Base-by-base conservation (phyloP, 345 rosid species). In the Eucalyptus erythrocorys region DNA sequence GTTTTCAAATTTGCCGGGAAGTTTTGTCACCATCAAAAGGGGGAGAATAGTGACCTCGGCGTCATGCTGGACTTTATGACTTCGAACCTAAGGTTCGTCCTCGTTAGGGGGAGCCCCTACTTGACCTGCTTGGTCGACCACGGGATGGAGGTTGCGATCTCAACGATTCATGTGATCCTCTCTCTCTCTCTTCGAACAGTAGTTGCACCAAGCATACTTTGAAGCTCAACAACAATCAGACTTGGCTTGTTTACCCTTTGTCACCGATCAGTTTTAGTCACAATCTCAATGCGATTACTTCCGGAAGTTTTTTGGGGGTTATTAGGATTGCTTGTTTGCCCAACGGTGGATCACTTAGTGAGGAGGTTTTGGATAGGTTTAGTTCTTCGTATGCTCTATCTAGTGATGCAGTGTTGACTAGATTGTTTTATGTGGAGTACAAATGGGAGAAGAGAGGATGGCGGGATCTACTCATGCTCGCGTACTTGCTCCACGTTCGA, bases 381-480 rank as follows among this genome's bases (percentile, higher is more conserved):
- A 95, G 98, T 87, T 92, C 96, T 43, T 95, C 97, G 91, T 97
- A 97, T 90, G 96, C 99, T 2, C 86, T 92, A n/a, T 96, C 99
- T 87, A 98, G 98, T 43, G 93, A 95, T 89, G 98, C 96, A 6
- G 92, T 90, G 89, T 89, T 97, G 90, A 92, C 92, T 57, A 94
- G 91, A 66, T 97, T 98, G 1, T 97, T 95, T 89, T 90, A 94
- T 89, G 85, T 97, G 48, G 97, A 96, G 88, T 97, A 96, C 86
- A 93, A 93, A 86, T 97, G 97, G 97, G 96, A 94, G 87, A 97
- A 95, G 93, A 93, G 93, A 93, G 99, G 99, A 37, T 95, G 95
- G 92, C 99, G 98, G 87, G 94, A 96, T 93, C 94, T 96, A 92
- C 93, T 97, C 26, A 93, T 97, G 93, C 94, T 97, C 27, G 98